phyloP scores from a whole-genome alignment of 345 rosid species.

The Clarkia xantiana region DNA sequence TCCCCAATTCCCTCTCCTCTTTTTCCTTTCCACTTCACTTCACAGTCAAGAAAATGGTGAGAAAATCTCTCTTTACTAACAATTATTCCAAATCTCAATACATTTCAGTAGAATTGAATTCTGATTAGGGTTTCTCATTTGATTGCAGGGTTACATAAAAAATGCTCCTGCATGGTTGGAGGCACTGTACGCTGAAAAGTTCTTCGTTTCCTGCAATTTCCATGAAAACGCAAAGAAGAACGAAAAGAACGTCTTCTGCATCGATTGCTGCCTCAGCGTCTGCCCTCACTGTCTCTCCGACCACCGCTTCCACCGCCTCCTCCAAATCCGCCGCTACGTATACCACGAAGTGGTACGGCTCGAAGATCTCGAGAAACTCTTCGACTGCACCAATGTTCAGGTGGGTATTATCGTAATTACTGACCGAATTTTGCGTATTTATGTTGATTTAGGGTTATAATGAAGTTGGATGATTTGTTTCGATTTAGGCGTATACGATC shows the following conservation, averaged over 20 bases:
- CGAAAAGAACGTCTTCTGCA: conserved; percentile 78
- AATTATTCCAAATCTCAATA: background rate
- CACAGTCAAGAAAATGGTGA: background rate
- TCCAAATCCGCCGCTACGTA: conserved; percentile 89
- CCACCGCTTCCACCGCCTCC: conserved; percentile 80
- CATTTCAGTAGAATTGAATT: conserved; percentile 2
- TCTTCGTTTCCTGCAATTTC: conserved; percentile 58
- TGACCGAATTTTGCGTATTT: too few relatives aligned
- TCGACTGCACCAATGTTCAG: conserved; percentile 95
- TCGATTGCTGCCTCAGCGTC: conserved; percentile 81
- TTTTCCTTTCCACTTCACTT: conserved; percentile 4
- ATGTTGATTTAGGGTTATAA: too few relatives aligned
- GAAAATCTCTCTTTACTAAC: background rate
- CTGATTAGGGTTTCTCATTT: background rate
- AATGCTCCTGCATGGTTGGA: conserved; percentile 85
- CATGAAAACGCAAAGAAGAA: conserved; percentile 84
- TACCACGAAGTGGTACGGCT: conserved; percentile 92
- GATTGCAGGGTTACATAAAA: conserved; percentile 36
- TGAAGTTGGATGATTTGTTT: background rate
- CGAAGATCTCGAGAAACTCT: conserved; percentile 80
- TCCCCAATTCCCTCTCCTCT: conserved; percentile 52
- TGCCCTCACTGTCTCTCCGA: conserved; percentile 90
- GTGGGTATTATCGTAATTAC: conserved; percentile 12
- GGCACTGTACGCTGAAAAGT: conserved; percentile 65
- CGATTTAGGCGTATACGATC: conserved; percentile 61